phyloP scores from a whole-genome alignment of 805 yeast species.

The Pichia exigua region DNA sequence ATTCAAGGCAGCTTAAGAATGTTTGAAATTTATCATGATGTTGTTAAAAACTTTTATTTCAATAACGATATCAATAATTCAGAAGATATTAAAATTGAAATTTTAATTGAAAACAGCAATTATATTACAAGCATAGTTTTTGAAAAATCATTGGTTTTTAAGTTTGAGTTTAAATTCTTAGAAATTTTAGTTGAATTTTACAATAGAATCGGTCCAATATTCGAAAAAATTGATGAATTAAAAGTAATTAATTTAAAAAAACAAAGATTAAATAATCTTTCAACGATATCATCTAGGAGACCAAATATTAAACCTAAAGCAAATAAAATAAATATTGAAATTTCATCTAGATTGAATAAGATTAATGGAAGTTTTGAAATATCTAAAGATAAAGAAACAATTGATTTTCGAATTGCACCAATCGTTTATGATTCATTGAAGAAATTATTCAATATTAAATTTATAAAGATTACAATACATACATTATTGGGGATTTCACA shows the following conservation, averaged over 20 bases:
- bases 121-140: slow-evolving; percentile 33
- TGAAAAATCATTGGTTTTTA: slow-evolving; percentile 33
- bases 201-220: slow-evolving; percentile 12
- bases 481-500: not conserved
- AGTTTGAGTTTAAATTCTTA: slow-evolving; percentile 12
- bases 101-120: slow-evolving; percentile 23
- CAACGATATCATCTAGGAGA: not conserved
- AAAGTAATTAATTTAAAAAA: not conserved
- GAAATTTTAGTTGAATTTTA: slow-evolving; percentile 10
- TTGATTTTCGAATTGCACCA: not conserved
- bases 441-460: not conserved
- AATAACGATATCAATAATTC: slow-evolving; percentile 20
- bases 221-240: not conserved
- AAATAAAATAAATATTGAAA: not conserved
- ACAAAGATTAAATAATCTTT: not conserved
- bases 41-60: slow-evolving; percentile 22
- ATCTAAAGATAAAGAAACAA: not conserved
- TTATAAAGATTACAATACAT: not conserved
- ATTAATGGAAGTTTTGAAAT: slow-evolving; percentile 1
- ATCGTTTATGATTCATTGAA: not conserved
- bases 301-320: not conserved
- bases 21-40: slow-evolving; percentile 22
- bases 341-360: not conserved
- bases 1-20: slow-evolving; percentile 42
- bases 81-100: slow-evolving; percentile 49